phyloP scores from a whole-genome alignment of 495 filamentous ascomycete species.

The Trichoderma orchidacearum region DNA sequence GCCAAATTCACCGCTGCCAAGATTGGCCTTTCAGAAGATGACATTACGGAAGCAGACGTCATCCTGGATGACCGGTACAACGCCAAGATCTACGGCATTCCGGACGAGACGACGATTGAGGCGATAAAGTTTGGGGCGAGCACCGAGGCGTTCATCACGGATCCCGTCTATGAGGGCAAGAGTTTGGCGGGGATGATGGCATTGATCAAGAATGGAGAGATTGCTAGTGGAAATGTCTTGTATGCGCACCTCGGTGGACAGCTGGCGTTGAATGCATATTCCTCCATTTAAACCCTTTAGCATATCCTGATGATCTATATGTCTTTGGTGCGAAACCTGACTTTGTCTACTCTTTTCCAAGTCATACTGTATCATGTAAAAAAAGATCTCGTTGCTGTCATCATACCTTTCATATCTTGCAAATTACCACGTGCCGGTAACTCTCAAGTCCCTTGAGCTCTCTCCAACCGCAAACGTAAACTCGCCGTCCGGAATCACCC shows the following conservation, averaged over 20 bases:
- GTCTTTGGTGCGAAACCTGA: neutral
- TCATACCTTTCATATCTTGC: neutral
- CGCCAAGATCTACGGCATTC: constrained; percentile 45
- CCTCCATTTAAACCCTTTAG: neutral
- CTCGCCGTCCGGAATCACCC: constrained; percentile 50
- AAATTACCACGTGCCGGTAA: constrained; percentile 19
- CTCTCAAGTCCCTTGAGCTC: constrained; percentile 24
- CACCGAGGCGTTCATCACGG: constrained; percentile 53
- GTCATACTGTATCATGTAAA: neutral
- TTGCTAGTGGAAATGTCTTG: constrained; percentile 42
- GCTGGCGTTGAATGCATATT: constrained; percentile 46
- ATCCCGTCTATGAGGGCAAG: constrained; percentile 58
- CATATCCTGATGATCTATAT: neutral
- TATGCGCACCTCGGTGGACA: constrained; percentile 55
- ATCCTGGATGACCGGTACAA: constrained; percentile 48
- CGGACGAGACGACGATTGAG: constrained; percentile 40
- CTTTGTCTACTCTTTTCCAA: neutral
- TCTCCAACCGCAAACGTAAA: constrained; percentile 31
- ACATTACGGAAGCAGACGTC: constrained; percentile 42
- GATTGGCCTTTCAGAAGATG: constrained; percentile 39
- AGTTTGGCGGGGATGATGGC: constrained; percentile 52
- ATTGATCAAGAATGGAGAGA: constrained; percentile 42
- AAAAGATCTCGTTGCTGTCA: neutral
- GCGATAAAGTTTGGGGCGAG: constrained; percentile 46
- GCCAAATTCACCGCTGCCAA: constrained; percentile 40